Evolutionary conservation across 345 rosid genomes (phyloP).

Genomic region (Trapa bicornis): DNA sequence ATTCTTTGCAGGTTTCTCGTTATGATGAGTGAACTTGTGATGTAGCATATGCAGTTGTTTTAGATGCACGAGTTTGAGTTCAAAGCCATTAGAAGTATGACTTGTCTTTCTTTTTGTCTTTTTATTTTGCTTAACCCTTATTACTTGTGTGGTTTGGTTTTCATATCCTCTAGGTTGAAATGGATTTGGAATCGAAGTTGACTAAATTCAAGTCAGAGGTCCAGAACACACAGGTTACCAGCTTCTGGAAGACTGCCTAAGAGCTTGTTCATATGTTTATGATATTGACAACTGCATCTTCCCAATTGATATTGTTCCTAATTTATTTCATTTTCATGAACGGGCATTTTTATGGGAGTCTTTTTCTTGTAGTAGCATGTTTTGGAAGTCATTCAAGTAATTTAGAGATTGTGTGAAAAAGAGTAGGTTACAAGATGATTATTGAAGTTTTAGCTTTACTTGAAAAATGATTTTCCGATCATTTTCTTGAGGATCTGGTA

Average conservation of each 20-base stretch:
- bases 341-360: neutral
- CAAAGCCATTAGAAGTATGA: neutral
- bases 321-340: neutral
- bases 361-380: neutral
- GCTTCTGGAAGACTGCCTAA: neutral
- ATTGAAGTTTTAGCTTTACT: too few relatives aligned
- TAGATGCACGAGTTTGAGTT: neutral
- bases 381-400: neutral
- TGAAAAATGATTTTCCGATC: too few relatives aligned
- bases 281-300: neutral
- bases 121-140: neutral
- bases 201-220: constrained; percentile 73
- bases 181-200: constrained; percentile 64
- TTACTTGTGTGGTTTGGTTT: neutral
- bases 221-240: constrained; percentile 50
- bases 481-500: too few relatives aligned
- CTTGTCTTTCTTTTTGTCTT: neutral
- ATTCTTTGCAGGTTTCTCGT: neutral
- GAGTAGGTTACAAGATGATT: too few relatives aligned
- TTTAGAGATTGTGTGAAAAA: too few relatives aligned
- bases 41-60: neutral
- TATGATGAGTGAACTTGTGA: neutral
- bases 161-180: constrained; percentile 33
- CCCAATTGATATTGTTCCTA: neutral
- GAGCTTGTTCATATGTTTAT: neutral